phyloP scores from a whole-genome alignment of 139 green algal genomes.

The Gonium pectorale region DNA sequence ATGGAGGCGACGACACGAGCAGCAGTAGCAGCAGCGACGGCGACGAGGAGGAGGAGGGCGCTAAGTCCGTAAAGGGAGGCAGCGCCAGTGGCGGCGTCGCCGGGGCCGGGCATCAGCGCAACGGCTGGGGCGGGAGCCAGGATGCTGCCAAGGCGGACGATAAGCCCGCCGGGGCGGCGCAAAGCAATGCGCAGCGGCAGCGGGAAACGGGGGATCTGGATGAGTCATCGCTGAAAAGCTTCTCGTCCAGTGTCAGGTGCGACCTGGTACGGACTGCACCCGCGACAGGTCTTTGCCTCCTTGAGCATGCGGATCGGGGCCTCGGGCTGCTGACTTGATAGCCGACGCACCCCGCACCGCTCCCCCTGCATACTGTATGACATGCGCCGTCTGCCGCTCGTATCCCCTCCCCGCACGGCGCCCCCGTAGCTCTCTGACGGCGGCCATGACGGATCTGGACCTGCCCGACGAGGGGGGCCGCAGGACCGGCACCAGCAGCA shows the following conservation, averaged over 20 bases:
- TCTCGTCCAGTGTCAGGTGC: constrained; percentile 32
- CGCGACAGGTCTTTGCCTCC: no score
- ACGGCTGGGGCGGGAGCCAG: not conserved
- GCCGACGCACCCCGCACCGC: no score
- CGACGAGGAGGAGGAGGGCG: not conserved
- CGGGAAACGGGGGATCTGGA: not conserved
- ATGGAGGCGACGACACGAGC: not conserved
- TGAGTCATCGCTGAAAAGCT: constrained; percentile 31
- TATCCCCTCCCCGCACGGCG: not conserved
- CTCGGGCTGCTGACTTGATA: no score
- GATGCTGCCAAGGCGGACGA: not conserved
- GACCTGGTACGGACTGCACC: not conserved
- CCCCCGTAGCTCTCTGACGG: constrained; percentile 21
- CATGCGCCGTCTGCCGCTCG: no score
- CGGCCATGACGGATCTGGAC: constrained; percentile 28
- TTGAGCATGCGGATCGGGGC: no score
- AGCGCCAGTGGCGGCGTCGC: not conserved
- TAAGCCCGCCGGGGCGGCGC: not conserved
- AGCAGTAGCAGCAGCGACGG: constrained; percentile 35
- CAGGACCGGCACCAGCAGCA: not conserved
- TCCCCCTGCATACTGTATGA: not conserved
- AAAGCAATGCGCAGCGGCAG: not conserved
- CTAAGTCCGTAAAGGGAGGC: not conserved
- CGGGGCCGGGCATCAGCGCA: not conserved
- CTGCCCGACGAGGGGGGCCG: constrained; percentile 13